Percentiles rank a stretch among this genome's conserved stretches.
Evolutionary conservation across 1,284 basidiomycete genomes (phyloP).

Genomic region (Cutaneotrichosporon sp.): DNA sequence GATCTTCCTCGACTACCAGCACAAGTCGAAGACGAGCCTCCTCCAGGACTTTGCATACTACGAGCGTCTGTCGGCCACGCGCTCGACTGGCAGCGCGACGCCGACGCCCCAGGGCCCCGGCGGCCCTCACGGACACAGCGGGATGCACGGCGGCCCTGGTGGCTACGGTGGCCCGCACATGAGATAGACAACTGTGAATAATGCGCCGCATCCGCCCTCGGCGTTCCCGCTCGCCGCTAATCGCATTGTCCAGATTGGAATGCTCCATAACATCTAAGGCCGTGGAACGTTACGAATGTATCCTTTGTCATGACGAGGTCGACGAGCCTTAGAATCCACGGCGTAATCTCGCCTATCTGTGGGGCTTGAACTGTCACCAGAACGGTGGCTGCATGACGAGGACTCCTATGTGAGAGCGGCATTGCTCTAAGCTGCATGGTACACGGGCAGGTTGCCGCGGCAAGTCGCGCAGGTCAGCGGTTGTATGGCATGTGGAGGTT

Average conservation of each 20-base stretch:
- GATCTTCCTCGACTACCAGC: constrained; percentile 86
- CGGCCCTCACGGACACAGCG: background rate
- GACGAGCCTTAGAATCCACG: too few relatives aligned
- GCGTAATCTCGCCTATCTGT: too few relatives aligned
- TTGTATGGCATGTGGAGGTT: too few relatives aligned
- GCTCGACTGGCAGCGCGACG: constrained; percentile 5
- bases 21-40: constrained; percentile 74
- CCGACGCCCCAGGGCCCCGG: constrained; percentile 1
- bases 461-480: too few relatives aligned
- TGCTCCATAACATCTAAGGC: constrained; percentile 3
- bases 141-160: background rate
- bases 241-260: background rate
- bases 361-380: too few relatives aligned
- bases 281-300: constrained; percentile 7
- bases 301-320: constrained; percentile 8
- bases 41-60: constrained; percentile 94
- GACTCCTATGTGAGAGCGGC: too few relatives aligned
- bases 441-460: too few relatives aligned
- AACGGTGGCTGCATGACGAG: too few relatives aligned
- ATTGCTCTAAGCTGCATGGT: too few relatives aligned
- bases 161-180: background rate
- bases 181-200: background rate
- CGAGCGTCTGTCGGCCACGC: constrained; percentile 56
- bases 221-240: background rate
- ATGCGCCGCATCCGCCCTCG: background rate